These are phyloP conservation scores for Hypomontagnella submonticulosa DNA, from an alignment of 495 filamentous ascomycete genomes.

Conservation along the genomic window DNA sequence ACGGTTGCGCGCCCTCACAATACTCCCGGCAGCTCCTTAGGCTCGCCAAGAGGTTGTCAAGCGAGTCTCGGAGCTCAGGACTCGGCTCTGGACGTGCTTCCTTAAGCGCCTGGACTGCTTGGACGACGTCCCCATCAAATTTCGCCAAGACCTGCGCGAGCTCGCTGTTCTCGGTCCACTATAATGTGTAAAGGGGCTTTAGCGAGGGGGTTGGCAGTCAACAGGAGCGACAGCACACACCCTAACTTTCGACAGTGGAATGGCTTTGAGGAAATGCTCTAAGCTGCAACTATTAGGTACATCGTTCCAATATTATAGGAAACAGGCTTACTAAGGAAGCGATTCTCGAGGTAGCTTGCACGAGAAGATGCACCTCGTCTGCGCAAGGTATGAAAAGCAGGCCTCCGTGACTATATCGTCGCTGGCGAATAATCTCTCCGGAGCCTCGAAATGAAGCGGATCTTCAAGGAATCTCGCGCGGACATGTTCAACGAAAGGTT, in stretches of 20 bases:
- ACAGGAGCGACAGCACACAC: too few relatives aligned
- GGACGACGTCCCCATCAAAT: constrained; percentile 57
- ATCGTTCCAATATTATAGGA: background rate
- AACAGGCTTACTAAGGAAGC: constrained; percentile 28
- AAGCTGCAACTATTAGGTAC: constrained; percentile 20
- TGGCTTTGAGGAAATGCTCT: constrained; percentile 29
- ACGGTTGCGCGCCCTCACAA: constrained; percentile 12
- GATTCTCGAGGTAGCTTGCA: constrained; percentile 42
- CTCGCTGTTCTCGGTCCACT: constrained; percentile 52
- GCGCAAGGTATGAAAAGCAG: constrained; percentile 34
- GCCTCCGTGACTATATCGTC: constrained; percentile 15
- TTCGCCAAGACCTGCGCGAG: constrained; percentile 47
- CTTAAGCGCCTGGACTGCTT: constrained; percentile 57
- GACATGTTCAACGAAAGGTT: constrained; percentile 38
- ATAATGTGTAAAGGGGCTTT: constrained; percentile 5
- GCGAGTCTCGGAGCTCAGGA: constrained; percentile 13
- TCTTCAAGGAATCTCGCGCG: constrained; percentile 28
- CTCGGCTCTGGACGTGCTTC: constrained; percentile 35
- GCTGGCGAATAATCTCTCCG: constrained; percentile 26
- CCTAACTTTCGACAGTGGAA: constrained; percentile 10
- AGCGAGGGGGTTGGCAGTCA: too few relatives aligned
- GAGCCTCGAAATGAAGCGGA: constrained; percentile 10
- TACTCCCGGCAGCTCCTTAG: constrained; percentile 23
- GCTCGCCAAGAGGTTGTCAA: constrained; percentile 12
- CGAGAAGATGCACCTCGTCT: constrained; percentile 41